Evolutionary conservation across 1,139 yeast genomes (phyloP).

Genomic region (Suhomyces chickasaworum): DNA sequence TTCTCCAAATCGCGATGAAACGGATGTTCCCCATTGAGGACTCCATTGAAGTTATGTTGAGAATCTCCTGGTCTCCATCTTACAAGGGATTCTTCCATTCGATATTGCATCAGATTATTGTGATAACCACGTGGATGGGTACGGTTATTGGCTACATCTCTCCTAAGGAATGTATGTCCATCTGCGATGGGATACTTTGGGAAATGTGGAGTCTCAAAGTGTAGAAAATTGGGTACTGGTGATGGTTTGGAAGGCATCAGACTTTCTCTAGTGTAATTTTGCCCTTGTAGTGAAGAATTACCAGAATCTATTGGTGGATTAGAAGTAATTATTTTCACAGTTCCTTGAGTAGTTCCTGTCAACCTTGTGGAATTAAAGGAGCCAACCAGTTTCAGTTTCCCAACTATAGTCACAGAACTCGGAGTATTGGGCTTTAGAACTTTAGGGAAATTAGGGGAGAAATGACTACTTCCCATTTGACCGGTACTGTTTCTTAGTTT

Average conservation of each 20-base stretch:
- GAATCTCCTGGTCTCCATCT: conserved; percentile 56
- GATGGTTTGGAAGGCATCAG: not conserved
- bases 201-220: not conserved
- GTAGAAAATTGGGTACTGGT: not conserved
- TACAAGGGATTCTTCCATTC: conserved; percentile 53
- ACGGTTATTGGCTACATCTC: not conserved
- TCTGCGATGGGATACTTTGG: not conserved
- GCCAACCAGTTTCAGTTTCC: too few relatives aligned
- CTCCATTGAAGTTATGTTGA: conserved; percentile 43
- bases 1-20: conserved; percentile 18
- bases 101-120: conserved; percentile 36
- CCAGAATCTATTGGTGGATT: too few relatives aligned
- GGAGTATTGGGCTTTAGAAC: too few relatives aligned
- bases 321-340: too few relatives aligned
- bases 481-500: too few relatives aligned
- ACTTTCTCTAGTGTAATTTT: not conserved
- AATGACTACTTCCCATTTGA: too few relatives aligned
- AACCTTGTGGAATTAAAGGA: too few relatives aligned
- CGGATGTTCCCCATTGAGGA: conserved; percentile 45
- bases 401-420: too few relatives aligned
- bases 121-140: not conserved
- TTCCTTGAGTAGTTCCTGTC: too few relatives aligned
- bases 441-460: too few relatives aligned
- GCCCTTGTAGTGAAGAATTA: not conserved
- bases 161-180: not conserved